Conservation (phyloP, 352 stramenopile genomes). For the Saprolegnia parasitica region DNA sequence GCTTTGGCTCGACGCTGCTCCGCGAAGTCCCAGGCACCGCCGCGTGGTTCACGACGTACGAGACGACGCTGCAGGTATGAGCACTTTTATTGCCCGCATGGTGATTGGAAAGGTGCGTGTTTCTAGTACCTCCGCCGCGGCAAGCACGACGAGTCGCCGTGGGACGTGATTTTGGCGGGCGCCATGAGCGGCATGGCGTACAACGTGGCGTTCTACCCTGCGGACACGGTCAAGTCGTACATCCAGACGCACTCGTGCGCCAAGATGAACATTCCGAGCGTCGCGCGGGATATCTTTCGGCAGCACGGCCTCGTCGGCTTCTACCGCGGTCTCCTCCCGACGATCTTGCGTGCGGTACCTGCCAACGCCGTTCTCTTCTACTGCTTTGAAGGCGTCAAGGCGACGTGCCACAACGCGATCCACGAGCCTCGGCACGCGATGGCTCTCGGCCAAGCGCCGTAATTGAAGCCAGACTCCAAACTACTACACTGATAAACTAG, state of each 20-base stretch:
- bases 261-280: constrained; percentile 28
- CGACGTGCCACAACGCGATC: background rate
- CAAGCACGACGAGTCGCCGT: constrained; percentile 39
- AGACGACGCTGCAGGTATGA: constrained; percentile 36
- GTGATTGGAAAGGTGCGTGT: background rate
- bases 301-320: constrained; percentile 37
- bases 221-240: constrained; percentile 43
- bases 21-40: constrained; percentile 45
- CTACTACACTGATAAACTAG: background rate
- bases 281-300: constrained; percentile 35
- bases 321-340: constrained; percentile 44
- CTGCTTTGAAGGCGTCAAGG: constrained; percentile 16
- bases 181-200: constrained; percentile 42
- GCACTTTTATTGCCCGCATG: constrained; percentile 30
- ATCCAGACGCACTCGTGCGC: constrained; percentile 39
- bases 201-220: constrained; percentile 47
- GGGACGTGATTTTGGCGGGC: constrained; percentile 34
- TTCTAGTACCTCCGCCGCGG: constrained; percentile 13
- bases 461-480: background rate
- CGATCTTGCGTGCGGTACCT: constrained; percentile 36
- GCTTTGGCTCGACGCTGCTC: constrained; percentile 35
- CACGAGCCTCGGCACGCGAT: background rate
- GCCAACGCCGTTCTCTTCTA: constrained; percentile 44
- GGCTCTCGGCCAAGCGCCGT: background rate
- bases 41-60: constrained; percentile 44